A percentile compares a stretch with the other conserved stretches of the same genome.
Evolutionary conservation across 805 yeast species (phyloP).

Genomic region (Tetrapisispora arboricola): DNA sequence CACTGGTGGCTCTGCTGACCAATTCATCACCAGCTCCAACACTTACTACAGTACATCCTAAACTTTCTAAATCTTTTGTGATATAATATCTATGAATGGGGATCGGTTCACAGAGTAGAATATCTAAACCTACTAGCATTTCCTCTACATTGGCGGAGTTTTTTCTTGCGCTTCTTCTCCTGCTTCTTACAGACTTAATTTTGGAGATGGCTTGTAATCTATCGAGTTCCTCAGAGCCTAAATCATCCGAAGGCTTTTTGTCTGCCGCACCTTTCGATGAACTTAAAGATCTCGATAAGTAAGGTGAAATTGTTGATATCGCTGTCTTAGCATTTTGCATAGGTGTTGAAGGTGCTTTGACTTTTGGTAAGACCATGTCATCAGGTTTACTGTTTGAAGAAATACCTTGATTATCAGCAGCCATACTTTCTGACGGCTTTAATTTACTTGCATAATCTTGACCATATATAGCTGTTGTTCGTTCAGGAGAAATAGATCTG

Average conservation of each 20-base stretch:
- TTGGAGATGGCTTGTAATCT: conserved; percentile 21
- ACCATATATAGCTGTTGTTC: conserved; percentile 14
- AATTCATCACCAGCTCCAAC: conserved; percentile 76
- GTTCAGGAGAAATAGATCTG: conserved; percentile 22
- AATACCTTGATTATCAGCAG: neutral
- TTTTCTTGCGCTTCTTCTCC: conserved; percentile 24
- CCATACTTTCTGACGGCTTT: conserved; percentile 9
- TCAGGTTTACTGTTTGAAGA: neutral
- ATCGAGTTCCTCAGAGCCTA: conserved; percentile 17
- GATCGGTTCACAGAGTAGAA: conserved; percentile 77
- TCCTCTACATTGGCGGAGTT: conserved; percentile 16
- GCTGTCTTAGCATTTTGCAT: neutral
- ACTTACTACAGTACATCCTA: conserved; percentile 74
- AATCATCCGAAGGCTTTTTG: conserved; percentile 16
- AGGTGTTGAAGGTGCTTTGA: neutral
- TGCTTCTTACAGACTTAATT: conserved; percentile 18
- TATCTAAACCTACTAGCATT: conserved; percentile 39
- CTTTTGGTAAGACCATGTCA: neutral
- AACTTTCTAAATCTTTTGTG: conserved; percentile 48
- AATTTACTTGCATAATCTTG: conserved; percentile 14
- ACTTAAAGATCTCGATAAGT: conserved; percentile 36
- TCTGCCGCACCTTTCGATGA: conserved; percentile 25
- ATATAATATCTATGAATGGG: conserved; percentile 69
- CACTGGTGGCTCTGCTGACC: conserved; percentile 70
- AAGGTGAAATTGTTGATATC: neutral